Percentiles rank a stretch among this genome's conserved stretches.
Conservation (phyloP, 345 rosid genomes). For the Trapa incisa region DNA sequence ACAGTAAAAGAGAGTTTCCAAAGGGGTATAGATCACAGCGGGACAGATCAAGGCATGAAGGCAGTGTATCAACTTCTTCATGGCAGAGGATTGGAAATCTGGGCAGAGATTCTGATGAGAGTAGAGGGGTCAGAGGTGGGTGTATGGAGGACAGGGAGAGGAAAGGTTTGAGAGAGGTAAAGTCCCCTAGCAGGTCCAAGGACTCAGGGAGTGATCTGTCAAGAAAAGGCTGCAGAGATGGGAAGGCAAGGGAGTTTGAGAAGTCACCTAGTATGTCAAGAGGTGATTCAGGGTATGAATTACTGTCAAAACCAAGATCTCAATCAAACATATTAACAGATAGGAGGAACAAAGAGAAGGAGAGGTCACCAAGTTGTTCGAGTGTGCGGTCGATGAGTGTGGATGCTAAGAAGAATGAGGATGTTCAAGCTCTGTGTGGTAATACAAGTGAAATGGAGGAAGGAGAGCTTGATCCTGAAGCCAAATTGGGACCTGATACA, state of each 20-base stretch:
- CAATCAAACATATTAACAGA: conserved; percentile 10
- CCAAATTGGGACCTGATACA: conserved; percentile 10
- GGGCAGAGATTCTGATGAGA: conserved; percentile 27
- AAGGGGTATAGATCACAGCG: conserved; percentile 81
- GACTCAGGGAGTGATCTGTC: conserved; percentile 77
- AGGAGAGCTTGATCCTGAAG: conserved; percentile 89
- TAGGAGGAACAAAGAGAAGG: conserved; percentile 14
- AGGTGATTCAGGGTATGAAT: conserved; percentile 15
- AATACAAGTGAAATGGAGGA: conserved; percentile 93
- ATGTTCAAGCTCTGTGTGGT: conserved; percentile 29
- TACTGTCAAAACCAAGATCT: conserved; percentile 9
- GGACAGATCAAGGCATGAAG: conserved; percentile 66
- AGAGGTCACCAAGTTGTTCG: conserved; percentile 15
- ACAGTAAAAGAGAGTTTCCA: conserved; percentile 67
- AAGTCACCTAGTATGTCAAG: conserved; percentile 15
- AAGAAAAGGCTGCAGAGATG: conserved; percentile 24
- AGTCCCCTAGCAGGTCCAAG: conserved; percentile 70
- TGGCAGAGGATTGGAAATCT: conserved; percentile 67
- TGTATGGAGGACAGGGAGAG: conserved; percentile 19
- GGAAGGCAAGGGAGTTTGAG: conserved; percentile 29
- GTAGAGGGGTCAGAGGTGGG: conserved; percentile 15
- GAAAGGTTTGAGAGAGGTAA: conserved; percentile 24
- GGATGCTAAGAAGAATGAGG: conserved; percentile 31
- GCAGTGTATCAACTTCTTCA: conserved; percentile 60
- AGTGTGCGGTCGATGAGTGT: conserved; percentile 36